Evolutionary conservation across 1,139 yeast genomes (phyloP).

Genomic region (Scheffersomyces segobiensis): DNA sequence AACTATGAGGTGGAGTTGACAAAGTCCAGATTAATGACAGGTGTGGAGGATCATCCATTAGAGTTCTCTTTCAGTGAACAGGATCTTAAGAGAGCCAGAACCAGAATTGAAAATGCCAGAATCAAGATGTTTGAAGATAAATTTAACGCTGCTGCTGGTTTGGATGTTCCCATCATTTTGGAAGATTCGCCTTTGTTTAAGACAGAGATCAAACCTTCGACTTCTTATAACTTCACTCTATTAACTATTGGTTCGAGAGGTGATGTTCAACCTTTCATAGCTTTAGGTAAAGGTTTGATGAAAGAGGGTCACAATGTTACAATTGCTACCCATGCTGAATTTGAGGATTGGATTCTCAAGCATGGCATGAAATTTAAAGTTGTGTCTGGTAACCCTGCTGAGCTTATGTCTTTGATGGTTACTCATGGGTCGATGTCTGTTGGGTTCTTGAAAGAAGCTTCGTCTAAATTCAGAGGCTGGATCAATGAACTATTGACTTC

Average conservation of each 20-base stretch:
- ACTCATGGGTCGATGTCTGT: constrained; percentile 87
- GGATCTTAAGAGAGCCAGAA: constrained; percentile 18
- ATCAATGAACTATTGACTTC: constrained; percentile 66
- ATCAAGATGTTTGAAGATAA: constrained; percentile 63
- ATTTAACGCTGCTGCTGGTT: constrained; percentile 57
- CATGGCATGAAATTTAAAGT: constrained; percentile 70
- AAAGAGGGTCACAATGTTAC: constrained; percentile 81
- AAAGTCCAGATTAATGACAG: constrained; percentile 3
- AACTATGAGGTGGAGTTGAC: constrained; percentile 16
- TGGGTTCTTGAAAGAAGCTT: constrained; percentile 80
- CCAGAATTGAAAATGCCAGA: constrained; percentile 48
- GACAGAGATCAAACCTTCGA: constrained; percentile 53
- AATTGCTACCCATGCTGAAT: constrained; percentile 85
- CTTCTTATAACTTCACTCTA: constrained; percentile 61
- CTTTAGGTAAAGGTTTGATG: constrained; percentile 76
- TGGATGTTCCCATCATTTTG: constrained; percentile 64
- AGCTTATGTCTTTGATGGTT: constrained; percentile 89
- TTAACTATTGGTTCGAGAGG: constrained; percentile 94
- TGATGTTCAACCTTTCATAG: constrained; percentile 94
- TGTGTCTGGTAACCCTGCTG: constrained; percentile 93
- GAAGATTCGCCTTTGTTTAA: constrained; percentile 63
- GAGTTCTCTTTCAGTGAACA: constrained; percentile 8
- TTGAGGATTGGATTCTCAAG: constrained; percentile 67
- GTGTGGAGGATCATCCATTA: not conserved
- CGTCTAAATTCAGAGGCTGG: constrained; percentile 76